These are phyloP conservation scores for Saccharomycopsis microspora DNA, from an alignment of 805 yeast species.

Conservation along the genomic window DNA sequence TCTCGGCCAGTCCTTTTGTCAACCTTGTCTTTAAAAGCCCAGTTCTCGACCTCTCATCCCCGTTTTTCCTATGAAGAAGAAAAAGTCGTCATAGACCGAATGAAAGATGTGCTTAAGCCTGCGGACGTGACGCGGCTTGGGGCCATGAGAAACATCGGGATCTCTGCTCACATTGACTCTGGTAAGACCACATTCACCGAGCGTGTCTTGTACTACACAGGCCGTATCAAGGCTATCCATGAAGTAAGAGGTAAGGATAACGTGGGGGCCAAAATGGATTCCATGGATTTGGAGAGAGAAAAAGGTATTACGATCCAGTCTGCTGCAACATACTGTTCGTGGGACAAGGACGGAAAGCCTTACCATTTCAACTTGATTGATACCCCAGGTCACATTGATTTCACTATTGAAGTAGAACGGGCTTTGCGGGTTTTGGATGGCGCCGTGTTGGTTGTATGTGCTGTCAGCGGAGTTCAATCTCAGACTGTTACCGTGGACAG, in stretches of 20 bases:
- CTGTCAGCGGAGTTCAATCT: constrained; percentile 96
- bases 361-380: constrained; percentile 93
- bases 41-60: too few relatives aligned
- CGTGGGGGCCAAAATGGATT: constrained; percentile 99
- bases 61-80: constrained; percentile 50
- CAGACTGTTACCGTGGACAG: constrained; percentile 98
- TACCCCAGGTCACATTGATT: constrained; percentile 98
- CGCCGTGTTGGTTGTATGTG: constrained; percentile 96
- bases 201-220: constrained; percentile 91
- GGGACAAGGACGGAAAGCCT: constrained; percentile 62
- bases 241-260: constrained; percentile 95
- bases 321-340: constrained; percentile 96
- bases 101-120: constrained; percentile 32
- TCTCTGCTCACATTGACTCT: constrained; percentile 95
- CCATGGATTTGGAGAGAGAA: constrained; percentile 97
- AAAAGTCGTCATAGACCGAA: constrained; percentile 52
- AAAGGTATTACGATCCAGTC: constrained; percentile 98
- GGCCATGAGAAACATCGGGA: constrained; percentile 85
- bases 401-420: constrained; percentile 97
- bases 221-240: constrained; percentile 92
- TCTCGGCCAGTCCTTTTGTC: too few relatives aligned
- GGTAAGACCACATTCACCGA: constrained; percentile 98
- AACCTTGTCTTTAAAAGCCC: too few relatives aligned
- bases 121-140: constrained; percentile 40
- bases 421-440: constrained; percentile 98